phyloP scores from a whole-genome alignment of 2,329 filamentous ascomycete species.

The Colletotrichum gloeosporioides region DNA sequence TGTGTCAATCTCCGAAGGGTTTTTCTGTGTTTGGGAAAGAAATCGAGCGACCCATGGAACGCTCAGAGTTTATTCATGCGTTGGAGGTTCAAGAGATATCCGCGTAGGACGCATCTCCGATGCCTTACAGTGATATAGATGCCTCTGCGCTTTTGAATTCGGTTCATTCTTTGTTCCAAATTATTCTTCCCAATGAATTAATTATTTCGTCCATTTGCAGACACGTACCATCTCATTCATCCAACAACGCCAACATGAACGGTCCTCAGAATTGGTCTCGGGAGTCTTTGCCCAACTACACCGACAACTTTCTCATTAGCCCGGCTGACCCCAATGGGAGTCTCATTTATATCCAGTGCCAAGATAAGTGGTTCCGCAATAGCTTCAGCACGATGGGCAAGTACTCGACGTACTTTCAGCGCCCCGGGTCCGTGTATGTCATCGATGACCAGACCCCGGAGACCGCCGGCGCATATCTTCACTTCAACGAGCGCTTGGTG shows the following conservation, averaged over 20 bases:
- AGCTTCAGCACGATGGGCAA: neutral
- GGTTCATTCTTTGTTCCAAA: neutral
- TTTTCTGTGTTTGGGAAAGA: too few relatives aligned
- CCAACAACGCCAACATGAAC: neutral
- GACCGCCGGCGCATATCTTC: neutral
- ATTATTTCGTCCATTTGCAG: neutral
- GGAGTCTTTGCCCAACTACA: neutral
- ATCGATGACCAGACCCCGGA: neutral
- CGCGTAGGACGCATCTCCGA: neutral
- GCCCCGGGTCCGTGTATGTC: neutral
- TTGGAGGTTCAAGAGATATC: too few relatives aligned
- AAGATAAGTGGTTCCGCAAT: neutral
- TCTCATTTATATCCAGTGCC: neutral
- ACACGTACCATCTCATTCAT: neutral
- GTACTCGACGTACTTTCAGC: neutral
- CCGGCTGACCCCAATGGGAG: accelerated
- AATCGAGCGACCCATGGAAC: too few relatives aligned
- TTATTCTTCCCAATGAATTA: neutral
- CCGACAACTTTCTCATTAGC: neutral
- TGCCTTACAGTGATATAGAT: neutral
- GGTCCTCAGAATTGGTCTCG: neutral
- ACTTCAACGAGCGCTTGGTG: neutral
- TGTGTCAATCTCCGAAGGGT: too few relatives aligned
- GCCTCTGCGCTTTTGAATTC: neutral
- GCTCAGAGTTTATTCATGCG: too few relatives aligned